A percentile compares a stretch with the other conserved stretches of the same genome.
Conservation (phyloP, 257 asterid genomes). For the Cordia subcordata region DNA sequence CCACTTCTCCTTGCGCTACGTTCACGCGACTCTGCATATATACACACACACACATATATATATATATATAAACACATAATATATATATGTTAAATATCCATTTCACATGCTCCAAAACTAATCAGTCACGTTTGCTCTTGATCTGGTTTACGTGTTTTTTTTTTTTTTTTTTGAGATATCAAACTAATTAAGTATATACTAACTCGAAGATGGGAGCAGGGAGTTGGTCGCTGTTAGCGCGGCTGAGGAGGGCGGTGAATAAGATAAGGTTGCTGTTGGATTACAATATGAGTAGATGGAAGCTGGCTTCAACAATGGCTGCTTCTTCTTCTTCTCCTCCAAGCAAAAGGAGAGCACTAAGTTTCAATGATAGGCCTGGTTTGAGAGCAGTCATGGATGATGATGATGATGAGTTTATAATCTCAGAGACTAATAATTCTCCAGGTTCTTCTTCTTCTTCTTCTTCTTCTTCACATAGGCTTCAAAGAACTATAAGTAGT, state of each 20-base stretch:
- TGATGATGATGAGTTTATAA: not conserved
- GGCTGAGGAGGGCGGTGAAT: slow-evolving; percentile 67
- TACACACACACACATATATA: not conserved
- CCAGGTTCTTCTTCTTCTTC: slow-evolving; percentile 13
- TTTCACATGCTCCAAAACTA: too few relatives aligned
- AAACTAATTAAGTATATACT: too few relatives aligned
- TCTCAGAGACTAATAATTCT: not conserved
- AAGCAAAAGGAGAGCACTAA: slow-evolving; percentile 40
- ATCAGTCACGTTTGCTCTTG: too few relatives aligned
- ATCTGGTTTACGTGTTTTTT: too few relatives aligned
- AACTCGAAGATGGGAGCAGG: slow-evolving; percentile 31
- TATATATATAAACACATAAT: not conserved
- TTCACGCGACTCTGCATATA: slow-evolving; percentile 11
- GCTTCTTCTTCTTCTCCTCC: slow-evolving; percentile 32
- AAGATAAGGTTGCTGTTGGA: slow-evolving; percentile 59
- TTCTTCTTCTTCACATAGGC: slow-evolving; percentile 18
- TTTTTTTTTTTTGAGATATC: too few relatives aligned
- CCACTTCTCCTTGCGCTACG: slow-evolving; percentile 20
- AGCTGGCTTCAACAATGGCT: slow-evolving; percentile 50
- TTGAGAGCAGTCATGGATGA: slow-evolving; percentile 30
- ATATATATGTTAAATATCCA: not conserved
- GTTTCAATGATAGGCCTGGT: slow-evolving; percentile 63
- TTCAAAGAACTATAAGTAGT: slow-evolving; percentile 60
- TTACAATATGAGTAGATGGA: slow-evolving; percentile 50
- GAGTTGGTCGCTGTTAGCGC: slow-evolving; percentile 43